Base-by-base conservation (phyloP, 2,329 filamentous ascomycete species). In the Myriosclerotinia duriaeana region DNA sequence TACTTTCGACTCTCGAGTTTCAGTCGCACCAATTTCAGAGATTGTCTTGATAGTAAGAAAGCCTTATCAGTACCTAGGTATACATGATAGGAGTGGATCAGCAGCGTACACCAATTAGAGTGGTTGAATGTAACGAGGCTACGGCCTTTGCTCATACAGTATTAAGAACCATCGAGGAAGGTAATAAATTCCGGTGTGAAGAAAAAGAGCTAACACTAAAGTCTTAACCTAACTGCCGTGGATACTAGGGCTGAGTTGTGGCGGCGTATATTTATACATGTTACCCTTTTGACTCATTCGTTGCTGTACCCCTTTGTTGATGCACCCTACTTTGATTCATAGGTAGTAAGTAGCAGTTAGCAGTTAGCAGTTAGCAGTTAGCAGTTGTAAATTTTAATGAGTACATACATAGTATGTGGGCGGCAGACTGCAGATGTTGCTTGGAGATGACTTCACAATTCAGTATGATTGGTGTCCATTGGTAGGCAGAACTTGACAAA, bases 401-500 rank as follows among this genome's bases (percentile, higher is more conserved):
- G 15, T 36, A 34, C 20, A 50, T 60, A n/a, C 14, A 46, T 22
- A 22, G n/a, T 8, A 12, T 20, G 40, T 30, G 26, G 20, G 44
- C 44, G 44, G 44, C 58, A 60, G 30, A 60, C 58, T 60, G 58
- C 58, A 60, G 34, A 4, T 40, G 53, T 15, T 26, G 8, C n/a
- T 15, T 15, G 44, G 15, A 36, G 30, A 60, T 9, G 14, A 1
- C 7, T 48, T n/a, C 6, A 46, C 17, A 14, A 59, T 26, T 46
- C n/a, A n/a, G 4, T 20, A 6, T 59, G 44, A 60, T 60, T 60
- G 58, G 58, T 26, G 14, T 60, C 5, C 20, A 50, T n/a, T 26
- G 20, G 14, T 14, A 15, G 34, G 20, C 3, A n/a, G 36, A 26
- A 38, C 6, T 58, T 52, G 15, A 56, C 17, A 11, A 50, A 42